Evolutionary conservation across 2,329 filamentous ascomycete species (phyloP).

Genomic region (Fusarium citri): DNA sequence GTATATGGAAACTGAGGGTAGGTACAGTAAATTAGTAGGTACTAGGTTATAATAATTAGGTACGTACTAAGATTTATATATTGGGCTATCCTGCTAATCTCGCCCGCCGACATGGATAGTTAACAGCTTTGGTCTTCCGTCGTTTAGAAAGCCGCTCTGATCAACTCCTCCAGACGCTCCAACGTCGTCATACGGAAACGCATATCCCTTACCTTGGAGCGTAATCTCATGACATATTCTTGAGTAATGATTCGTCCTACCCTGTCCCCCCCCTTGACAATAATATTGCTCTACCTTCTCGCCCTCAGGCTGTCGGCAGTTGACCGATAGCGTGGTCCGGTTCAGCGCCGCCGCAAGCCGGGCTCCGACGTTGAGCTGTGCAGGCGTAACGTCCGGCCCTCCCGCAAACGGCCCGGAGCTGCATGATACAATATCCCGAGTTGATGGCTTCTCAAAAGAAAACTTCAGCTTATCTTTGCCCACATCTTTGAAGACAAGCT

Average conservation of each 20-base stretch:
- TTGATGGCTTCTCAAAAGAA: conserved; percentile 59
- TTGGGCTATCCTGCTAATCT: neutral
- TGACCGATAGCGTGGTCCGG: conserved; percentile 72
- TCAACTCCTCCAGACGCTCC: conserved; percentile 64
- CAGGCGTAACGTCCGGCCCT: conserved; percentile 53
- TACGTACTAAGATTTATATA: neutral
- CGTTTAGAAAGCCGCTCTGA: conserved; percentile 72
- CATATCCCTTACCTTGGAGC: conserved; percentile 72
- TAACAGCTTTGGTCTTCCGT: conserved; percentile 65
- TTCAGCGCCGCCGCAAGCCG: conserved; percentile 82
- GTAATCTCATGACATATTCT: conserved; percentile 72
- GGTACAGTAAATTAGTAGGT: neutral
- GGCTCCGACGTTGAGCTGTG: conserved; percentile 73
- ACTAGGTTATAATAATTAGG: no score
- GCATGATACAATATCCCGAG: conserved; percentile 64
- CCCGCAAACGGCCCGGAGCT: conserved; percentile 65
- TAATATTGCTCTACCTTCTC: conserved; percentile 66
- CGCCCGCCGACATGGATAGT: conserved; percentile 66
- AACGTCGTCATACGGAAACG: conserved; percentile 79
- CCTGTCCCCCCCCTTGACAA: conserved; percentile 49
- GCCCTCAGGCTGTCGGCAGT: conserved; percentile 63
- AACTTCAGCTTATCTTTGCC: conserved; percentile 49
- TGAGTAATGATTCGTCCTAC: conserved; percentile 72
- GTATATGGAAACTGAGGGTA: neutral
- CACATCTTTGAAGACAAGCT: conserved; percentile 56